These are phyloP conservation scores for Luffa aegyptiaca DNA, from an alignment of 306 rosid species.

Conservation along the genomic window DNA sequence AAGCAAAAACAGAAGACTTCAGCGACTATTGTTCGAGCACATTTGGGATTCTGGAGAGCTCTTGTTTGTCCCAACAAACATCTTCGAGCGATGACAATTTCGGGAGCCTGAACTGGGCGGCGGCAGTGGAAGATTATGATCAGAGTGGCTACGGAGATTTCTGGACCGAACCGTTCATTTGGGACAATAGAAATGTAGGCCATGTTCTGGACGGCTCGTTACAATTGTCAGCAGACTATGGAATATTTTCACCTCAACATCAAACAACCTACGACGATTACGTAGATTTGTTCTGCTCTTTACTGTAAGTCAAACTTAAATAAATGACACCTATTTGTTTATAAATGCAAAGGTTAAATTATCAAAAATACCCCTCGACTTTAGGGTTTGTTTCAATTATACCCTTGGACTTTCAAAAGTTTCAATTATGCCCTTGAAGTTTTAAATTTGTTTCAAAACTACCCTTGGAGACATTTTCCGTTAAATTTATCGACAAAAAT, in stretches of 20 bases:
- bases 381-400: too few relatives aligned
- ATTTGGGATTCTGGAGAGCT: constrained; percentile 25
- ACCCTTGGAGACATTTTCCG: too few relatives aligned
- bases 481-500: too few relatives aligned
- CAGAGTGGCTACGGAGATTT: constrained; percentile 16
- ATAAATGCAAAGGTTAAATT: neutral
- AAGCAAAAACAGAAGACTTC: constrained; percentile 8
- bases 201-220: neutral
- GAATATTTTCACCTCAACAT: neutral
- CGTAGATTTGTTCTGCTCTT: neutral
- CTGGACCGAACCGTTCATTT: constrained; percentile 53
- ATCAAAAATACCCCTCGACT: too few relatives aligned
- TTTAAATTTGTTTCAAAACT: too few relatives aligned
- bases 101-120: neutral
- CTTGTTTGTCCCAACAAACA: constrained; percentile 18
- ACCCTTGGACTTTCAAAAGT: too few relatives aligned
- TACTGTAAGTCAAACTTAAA: neutral
- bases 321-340: neutral
- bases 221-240: neutral
- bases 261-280: neutral
- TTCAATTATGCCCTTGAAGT: too few relatives aligned
- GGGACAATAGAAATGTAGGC: constrained; percentile 13
- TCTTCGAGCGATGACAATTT: neutral
- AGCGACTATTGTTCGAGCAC: neutral
- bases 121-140: neutral